phyloP scores from a whole-genome alignment of 306 rosid species.

The Abrus pulchellus region DNA sequence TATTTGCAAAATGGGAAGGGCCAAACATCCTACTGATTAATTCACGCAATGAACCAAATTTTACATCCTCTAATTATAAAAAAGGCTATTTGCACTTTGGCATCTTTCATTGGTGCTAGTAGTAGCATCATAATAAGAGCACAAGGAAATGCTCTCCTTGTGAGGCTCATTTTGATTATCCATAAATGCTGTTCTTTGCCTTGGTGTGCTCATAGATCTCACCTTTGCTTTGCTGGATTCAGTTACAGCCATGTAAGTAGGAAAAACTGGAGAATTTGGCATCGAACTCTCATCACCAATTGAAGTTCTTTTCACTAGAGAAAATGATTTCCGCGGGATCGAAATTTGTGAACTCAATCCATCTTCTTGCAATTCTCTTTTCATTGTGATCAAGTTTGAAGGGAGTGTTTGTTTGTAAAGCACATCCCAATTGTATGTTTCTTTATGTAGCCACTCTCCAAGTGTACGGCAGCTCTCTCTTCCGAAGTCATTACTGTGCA shows the following conservation, averaged over 20 bases:
- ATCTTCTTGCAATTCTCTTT: conserved; percentile 46
- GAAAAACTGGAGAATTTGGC: conserved; percentile 67
- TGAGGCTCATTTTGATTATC: conserved; percentile 51
- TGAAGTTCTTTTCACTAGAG: conserved; percentile 53
- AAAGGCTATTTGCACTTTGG: conserved; percentile 28
- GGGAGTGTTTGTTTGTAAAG: conserved; percentile 39
- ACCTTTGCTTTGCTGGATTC: conserved; percentile 73
- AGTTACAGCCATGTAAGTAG: conserved; percentile 66
- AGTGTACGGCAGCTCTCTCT: conserved; percentile 54
- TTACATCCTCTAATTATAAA: conserved; percentile 10
- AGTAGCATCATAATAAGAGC: conserved; percentile 55
- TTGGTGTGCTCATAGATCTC: conserved; percentile 77
- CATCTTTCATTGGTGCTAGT: conserved; percentile 36
- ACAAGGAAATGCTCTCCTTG: conserved; percentile 40
- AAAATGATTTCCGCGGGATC: conserved; percentile 69
- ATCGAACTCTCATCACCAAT: conserved; percentile 49
- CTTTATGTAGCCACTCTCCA: conserved; percentile 59
- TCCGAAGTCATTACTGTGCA: conserved; percentile 44
- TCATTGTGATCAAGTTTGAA: conserved; percentile 42
- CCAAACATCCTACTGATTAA: conserved; percentile 18
- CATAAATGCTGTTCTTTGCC: conserved; percentile 61
- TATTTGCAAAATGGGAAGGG: conserved; percentile 42
- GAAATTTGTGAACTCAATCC: conserved; percentile 49
- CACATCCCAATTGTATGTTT: conserved; percentile 48
- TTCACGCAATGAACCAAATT: conserved; percentile 18